A percentile compares a stretch with the other conserved stretches of the same genome.
Evolutionary conservation across 164 flowering plant genomes (phyloP).

Genomic region (Kingdonia uniflora): DNA sequence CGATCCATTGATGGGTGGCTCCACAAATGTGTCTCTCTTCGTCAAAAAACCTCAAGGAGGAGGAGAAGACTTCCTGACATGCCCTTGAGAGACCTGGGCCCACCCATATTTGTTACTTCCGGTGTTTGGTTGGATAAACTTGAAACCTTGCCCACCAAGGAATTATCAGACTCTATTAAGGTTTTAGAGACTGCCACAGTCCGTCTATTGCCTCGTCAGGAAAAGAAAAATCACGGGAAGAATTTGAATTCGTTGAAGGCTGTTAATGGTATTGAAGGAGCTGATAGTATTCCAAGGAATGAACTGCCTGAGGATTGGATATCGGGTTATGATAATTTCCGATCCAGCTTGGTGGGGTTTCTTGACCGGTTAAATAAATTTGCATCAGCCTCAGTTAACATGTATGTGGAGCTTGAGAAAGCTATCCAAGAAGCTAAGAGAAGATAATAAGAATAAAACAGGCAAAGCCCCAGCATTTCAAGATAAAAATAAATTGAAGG

Average conservation of each 20-base stretch:
- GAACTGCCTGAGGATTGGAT: constrained; percentile 37
- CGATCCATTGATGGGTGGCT: constrained; percentile 70
- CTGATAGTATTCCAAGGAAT: constrained; percentile 17
- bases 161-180: constrained; percentile 54
- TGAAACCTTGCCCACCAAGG: constrained; percentile 28
- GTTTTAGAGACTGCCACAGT: constrained; percentile 39
- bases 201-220: constrained; percentile 59
- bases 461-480: neutral
- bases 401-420: constrained; percentile 43
- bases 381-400: constrained; percentile 44
- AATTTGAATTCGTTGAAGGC: constrained; percentile 17
- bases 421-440: constrained; percentile 37
- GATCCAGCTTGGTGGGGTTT: constrained; percentile 43
- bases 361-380: constrained; percentile 41
- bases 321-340: constrained; percentile 44
- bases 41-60: constrained; percentile 31
- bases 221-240: constrained; percentile 43
- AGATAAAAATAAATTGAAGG: too few relatives aligned
- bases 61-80: constrained; percentile 24
- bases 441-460: constrained; percentile 11
- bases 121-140: constrained; percentile 60
- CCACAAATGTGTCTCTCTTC: constrained; percentile 44
- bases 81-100: constrained; percentile 38
- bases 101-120: constrained; percentile 67
- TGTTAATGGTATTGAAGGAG: constrained; percentile 14